A percentile compares a stretch with the other conserved stretches of the same genome.
Conservation (phyloP, 2,329 filamentous ascomycete genomes). For the Aureobasidium namibiae region DNA sequence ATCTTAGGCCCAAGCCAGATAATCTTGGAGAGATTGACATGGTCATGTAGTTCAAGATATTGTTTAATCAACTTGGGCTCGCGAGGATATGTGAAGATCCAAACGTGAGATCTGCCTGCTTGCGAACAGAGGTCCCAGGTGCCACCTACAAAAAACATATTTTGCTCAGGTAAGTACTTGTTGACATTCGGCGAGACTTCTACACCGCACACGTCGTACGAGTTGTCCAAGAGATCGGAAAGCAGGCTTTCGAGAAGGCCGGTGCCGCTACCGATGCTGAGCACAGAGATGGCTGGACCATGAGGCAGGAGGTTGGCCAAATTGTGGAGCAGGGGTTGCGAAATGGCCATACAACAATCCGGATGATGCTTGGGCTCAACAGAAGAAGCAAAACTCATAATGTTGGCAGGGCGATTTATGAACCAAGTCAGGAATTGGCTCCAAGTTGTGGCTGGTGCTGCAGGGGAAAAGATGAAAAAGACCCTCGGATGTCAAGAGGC, state of each 20-base stretch:
- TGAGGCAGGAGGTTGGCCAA: constrained; percentile 8
- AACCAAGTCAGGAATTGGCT: not conserved
- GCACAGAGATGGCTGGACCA: constrained; percentile 18
- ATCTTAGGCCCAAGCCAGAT: constrained; percentile 36
- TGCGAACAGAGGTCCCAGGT: constrained; percentile 36
- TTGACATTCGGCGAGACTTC: constrained; percentile 41
- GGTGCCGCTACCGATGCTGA: constrained; percentile 44
- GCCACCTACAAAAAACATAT: constrained; percentile 36
- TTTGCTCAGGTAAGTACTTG: constrained; percentile 34
- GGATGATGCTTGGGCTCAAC: constrained; percentile 13
- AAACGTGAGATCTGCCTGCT: constrained; percentile 34
- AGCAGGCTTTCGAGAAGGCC: constrained; percentile 43
- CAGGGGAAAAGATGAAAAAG: not conserved
- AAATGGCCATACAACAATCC: constrained; percentile 16
- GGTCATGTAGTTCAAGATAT: constrained; percentile 34
- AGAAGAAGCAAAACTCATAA: not conserved
- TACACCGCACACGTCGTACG: constrained; percentile 35
- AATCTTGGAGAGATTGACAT: constrained; percentile 26
- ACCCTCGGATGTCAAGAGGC: constrained; percentile 2
- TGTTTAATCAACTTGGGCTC: constrained; percentile 36
- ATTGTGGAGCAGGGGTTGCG: constrained; percentile 9
- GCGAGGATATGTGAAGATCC: constrained; percentile 49
- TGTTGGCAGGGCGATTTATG: constrained; percentile 3
- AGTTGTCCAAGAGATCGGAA: constrained; percentile 23
- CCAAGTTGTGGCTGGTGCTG: constrained; percentile 4